Evolutionary conservation across 192 early-diverging fungal species (phyloP), one percentile per base, ranked within the genome.

Genomic region (Linnemannia zychae): DNA sequence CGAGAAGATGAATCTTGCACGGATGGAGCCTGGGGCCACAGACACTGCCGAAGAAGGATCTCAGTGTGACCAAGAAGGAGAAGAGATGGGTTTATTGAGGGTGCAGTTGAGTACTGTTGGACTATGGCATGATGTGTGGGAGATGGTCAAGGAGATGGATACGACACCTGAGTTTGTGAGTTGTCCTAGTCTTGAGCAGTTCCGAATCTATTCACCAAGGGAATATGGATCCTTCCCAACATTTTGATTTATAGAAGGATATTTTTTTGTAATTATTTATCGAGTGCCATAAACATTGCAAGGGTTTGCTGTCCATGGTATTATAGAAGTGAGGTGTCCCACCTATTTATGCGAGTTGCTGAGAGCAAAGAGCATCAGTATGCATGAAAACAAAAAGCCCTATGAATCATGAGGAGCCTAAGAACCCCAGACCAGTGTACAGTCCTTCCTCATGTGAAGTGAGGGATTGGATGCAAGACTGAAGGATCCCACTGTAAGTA

Each of bases 91-190:
- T 15, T 57, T 67, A 3, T 24, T 75, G 22, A 18, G 20, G 1
- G 70, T 40, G 34, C 77, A 81, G 68, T 66, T 77, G 36, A 76
- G 75, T 60, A 72, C 73, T 46, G 66, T 53, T 33, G 60, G 74
- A 57, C 28, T n/a, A 70, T 46, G 37, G 72, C 38, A 47, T 67
- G 71, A 52, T 24, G 71, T 50, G 24, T 24, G 33, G 47, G 24
- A 46, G 1, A 28, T 28, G 13, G 1, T 38, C 34, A 46, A 53
- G 28, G 46, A 52, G 53, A 60, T 60, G 6, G 24, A 60, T 60
- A n/a, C n/a, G 4, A 28, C 6, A 11, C 9, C 22, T 4, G 53
- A 2, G 53, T 60, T 60, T 31, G 53, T 60, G 53, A 60, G 53
- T 60, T 60, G 53, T 28, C n/a, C 53, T 3, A 60, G 53, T 11